phyloP scores from a whole-genome alignment of 2,329 filamentous ascomycete genomes.

The Fusarium brachygibbosum region DNA sequence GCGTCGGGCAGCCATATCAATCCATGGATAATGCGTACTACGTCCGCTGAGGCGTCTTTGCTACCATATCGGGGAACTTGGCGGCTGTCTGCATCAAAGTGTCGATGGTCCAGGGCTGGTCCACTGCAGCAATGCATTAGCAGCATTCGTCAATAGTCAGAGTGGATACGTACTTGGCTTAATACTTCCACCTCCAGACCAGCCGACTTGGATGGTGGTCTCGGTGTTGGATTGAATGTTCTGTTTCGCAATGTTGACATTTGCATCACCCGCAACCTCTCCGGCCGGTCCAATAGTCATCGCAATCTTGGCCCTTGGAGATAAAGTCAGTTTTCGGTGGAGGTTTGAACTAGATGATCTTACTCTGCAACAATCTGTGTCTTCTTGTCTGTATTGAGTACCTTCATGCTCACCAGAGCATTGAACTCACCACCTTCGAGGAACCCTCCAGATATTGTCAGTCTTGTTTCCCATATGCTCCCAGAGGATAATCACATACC shows the following conservation, averaged over 20 bases:
- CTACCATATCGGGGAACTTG: background rate
- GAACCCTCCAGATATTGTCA: background rate
- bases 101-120: slow-evolving; percentile 3
- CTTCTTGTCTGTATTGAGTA: background rate
- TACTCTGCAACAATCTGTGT: background rate
- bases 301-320: background rate
- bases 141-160: too few relatives aligned
- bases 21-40: background rate
- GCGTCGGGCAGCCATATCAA: too few relatives aligned
- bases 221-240: slow-evolving; percentile 1
- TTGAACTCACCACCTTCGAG: slow-evolving; percentile 5
- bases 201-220: slow-evolving; percentile 6
- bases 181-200: background rate
- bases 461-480: too few relatives aligned
- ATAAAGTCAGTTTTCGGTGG: background rate
- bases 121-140: background rate
- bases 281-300: background rate
- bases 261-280: background rate
- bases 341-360: accelerated
- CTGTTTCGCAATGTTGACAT: background rate
- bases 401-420: slow-evolving; percentile 10
- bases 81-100: slow-evolving; percentile 6
- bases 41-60: background rate
- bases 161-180: background rate
- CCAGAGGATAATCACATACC: background rate